A percentile compares a stretch with the other conserved stretches of the same genome.
phyloP scores from a whole-genome alignment of 805 yeast genomes.

The Zygosaccharomyces kombuchaensis region DNA sequence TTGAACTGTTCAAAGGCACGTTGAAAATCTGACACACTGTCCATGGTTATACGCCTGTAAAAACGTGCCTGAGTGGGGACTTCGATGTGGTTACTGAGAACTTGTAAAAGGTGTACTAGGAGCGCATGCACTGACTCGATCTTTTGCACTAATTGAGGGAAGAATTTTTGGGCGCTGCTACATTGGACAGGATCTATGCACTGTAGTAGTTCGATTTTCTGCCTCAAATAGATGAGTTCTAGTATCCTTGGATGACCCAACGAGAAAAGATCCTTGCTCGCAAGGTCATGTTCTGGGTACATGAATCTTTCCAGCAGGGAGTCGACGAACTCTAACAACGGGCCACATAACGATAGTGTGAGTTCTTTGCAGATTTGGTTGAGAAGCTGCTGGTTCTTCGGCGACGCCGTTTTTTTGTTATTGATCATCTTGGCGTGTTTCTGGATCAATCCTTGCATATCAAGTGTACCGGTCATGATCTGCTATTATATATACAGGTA shows the following conservation, averaged over 20 bases:
- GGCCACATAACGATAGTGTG: constrained; percentile 19
- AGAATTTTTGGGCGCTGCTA: constrained; percentile 5
- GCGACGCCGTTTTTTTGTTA: constrained; percentile 10
- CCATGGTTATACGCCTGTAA: constrained; percentile 18
- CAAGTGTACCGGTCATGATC: constrained; percentile 12
- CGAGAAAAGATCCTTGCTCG: constrained; percentile 9
- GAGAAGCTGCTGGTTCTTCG: constrained; percentile 11
- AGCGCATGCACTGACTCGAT: constrained; percentile 17
- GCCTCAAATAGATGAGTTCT: constrained; percentile 23
- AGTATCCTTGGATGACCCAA: constrained; percentile 27
- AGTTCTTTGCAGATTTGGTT: constrained; percentile 15
- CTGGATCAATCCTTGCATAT: constrained; percentile 3
- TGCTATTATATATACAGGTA: neutral
- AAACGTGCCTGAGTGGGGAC: constrained; percentile 13
- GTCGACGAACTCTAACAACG: constrained; percentile 28
- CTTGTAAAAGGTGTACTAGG: constrained; percentile 17
- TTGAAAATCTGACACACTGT: constrained; percentile 20
- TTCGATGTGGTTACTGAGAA: constrained; percentile 21
- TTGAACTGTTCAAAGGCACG: constrained; percentile 21
- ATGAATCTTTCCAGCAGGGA: constrained; percentile 26
- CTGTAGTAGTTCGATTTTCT: constrained; percentile 14
- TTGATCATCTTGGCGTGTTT: constrained; percentile 9
- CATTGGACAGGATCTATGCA: neutral
- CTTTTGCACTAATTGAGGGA: constrained; percentile 7
- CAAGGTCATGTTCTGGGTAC: constrained; percentile 20